Evolutionary conservation across 495 filamentous ascomycete species (phyloP).

Genomic region (Podospora didyma): DNA sequence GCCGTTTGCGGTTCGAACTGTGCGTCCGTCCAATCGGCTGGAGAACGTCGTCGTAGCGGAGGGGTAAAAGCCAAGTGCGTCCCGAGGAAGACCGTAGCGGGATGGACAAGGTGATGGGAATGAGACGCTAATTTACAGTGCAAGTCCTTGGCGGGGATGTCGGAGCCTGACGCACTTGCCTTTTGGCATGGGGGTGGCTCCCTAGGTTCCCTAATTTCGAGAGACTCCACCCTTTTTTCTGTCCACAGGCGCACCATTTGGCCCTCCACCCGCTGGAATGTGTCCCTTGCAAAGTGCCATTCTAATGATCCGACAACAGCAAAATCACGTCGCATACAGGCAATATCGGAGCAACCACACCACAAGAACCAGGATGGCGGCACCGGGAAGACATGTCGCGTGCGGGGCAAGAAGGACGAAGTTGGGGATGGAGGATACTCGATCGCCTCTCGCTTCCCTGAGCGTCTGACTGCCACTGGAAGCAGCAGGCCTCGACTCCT

Average conservation of each 20-base stretch:
- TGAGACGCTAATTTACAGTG: too few relatives aligned
- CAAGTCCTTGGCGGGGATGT: constrained; percentile 8
- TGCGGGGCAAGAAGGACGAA: too few relatives aligned
- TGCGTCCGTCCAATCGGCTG: not conserved
- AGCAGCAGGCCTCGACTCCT: too few relatives aligned
- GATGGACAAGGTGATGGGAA: not conserved
- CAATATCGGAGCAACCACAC: constrained; percentile 12
- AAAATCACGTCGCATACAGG: constrained; percentile 10
- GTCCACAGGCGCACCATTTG: not conserved
- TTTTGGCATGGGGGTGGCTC: too few relatives aligned
- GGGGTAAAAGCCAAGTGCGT: not conserved
- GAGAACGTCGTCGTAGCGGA: not conserved
- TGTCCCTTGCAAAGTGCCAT: not conserved
- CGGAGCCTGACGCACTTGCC: constrained; percentile 7
- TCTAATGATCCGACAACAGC: not conserved
- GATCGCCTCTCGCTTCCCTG: not conserved
- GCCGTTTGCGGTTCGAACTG: not conserved
- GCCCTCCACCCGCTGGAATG: not conserved
- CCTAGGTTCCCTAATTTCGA: too few relatives aligned
- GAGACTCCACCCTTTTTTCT: too few relatives aligned
- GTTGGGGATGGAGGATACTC: too few relatives aligned
- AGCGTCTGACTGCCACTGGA: too few relatives aligned
- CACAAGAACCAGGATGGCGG: not conserved
- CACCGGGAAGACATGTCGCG: too few relatives aligned
- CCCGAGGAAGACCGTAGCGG: not conserved